Evolutionary conservation across 2,329 filamentous ascomycete species (phyloP).

Genomic region (Monilinia polystroma): DNA sequence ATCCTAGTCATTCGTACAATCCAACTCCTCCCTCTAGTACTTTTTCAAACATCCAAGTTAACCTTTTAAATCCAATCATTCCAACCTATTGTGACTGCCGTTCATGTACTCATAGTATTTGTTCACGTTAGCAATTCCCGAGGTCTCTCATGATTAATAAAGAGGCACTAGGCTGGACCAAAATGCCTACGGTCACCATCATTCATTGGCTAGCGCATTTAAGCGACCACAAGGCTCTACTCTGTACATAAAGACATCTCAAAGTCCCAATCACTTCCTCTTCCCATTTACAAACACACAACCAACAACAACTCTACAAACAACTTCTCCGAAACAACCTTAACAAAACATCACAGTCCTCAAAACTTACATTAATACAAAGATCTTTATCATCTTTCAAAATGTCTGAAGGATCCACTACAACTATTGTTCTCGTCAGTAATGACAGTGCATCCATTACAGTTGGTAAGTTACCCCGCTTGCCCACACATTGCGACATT

Average conservation of each 20-base stretch:
- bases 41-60: background rate
- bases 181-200: background rate
- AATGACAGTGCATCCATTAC: conserved; percentile 50
- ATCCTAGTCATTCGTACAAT: too few species aligned
- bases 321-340: background rate
- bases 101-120: too few species aligned
- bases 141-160: too few species aligned
- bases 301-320: conserved; percentile 10
- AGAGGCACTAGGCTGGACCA: background rate
- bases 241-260: conserved; percentile 10
- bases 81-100: too few species aligned
- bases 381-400: conserved; percentile 25
- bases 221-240: conserved; percentile 13
- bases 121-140: too few species aligned
- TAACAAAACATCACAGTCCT: background rate
- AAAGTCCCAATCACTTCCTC: background rate
- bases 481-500: conserved; percentile 16
- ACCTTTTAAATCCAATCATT: too few species aligned
- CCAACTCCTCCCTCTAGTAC: too few species aligned
- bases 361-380: background rate
- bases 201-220: background rate
- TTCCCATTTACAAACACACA: conserved; percentile 10
- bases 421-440: conserved; percentile 48
- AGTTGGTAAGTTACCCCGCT: conserved; percentile 47
- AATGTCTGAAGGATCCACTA: conserved; percentile 40